A percentile compares a stretch with the other conserved stretches of the same genome.
Conservation (phyloP, 345 rosid genomes). For the Triadica sebifera region DNA sequence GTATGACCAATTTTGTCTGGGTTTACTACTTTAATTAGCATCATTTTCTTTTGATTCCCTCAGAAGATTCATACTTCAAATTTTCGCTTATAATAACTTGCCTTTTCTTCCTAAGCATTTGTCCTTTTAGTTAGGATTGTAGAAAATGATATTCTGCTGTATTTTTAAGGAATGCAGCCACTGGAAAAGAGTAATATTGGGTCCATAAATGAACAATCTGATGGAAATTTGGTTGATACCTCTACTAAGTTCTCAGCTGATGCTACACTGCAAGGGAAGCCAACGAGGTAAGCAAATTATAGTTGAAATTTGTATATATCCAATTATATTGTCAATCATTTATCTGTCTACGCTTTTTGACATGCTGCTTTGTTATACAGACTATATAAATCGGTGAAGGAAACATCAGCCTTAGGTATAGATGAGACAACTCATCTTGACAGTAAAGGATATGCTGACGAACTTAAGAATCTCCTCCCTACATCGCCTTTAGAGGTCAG, state of each 20-base stretch:
- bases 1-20: neutral
- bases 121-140: conserved; percentile 5
- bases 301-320: conserved; percentile 9
- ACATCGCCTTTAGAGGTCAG: conserved; percentile 58
- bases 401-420: conserved; percentile 28
- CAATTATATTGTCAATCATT: conserved; percentile 11
- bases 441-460: conserved; percentile 31
- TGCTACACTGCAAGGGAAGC: conserved; percentile 61
- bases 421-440: conserved; percentile 34
- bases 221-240: conserved; percentile 29
- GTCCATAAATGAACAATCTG: conserved; percentile 27
- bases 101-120: conserved; percentile 6
- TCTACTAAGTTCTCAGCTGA: conserved; percentile 21
- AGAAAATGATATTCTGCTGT: conserved; percentile 25
- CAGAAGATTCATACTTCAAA: neutral
- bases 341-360: conserved; percentile 12
- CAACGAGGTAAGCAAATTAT: conserved; percentile 52
- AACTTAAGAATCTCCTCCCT: conserved; percentile 38
- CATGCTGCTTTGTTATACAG: conserved; percentile 42
- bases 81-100: neutral
- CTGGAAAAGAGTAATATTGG: conserved; percentile 26
- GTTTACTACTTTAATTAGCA: neutral
- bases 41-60: neutral
- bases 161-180: conserved; percentile 61
- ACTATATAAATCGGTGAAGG: conserved; percentile 46